phyloP scores from a whole-genome alignment of 768 basidiomycete genomes.

The Piloderma croceum region DNA sequence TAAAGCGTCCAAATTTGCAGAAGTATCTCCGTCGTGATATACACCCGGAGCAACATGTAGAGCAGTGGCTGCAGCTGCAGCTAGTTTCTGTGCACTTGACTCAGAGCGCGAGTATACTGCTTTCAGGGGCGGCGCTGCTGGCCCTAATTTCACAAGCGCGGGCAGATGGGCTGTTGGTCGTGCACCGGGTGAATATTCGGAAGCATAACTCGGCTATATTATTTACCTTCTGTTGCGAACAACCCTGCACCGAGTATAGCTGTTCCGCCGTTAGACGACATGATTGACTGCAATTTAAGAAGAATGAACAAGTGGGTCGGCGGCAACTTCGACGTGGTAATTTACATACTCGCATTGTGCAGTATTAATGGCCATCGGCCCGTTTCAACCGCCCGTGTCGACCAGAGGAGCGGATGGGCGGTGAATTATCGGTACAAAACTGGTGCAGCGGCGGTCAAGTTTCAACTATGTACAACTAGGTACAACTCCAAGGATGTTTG shows the following conservation, averaged over 20 bases:
- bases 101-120: constrained; percentile 81
- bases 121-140: constrained; percentile 39
- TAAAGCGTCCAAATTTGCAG: constrained; percentile 51
- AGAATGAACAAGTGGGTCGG: no score
- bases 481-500: no score
- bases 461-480: no score
- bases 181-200: constrained; percentile 17
- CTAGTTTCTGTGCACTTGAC: constrained; percentile 50
- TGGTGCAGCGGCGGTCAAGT: no score
- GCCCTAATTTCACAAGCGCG: constrained; percentile 51
- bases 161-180: constrained; percentile 66
- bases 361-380: no score
- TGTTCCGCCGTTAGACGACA: constrained; percentile 34
- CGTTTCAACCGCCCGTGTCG: no score
- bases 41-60: constrained; percentile 44
- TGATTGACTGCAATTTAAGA: not conserved
- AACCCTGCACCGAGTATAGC: constrained; percentile 81
- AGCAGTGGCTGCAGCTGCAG: constrained; percentile 37
- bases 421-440: no score
- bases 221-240: constrained; percentile 68
- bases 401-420: no score
- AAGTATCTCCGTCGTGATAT: constrained; percentile 50
- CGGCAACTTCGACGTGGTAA: no score
- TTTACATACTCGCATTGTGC: no score
- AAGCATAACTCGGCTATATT: constrained; percentile 7